phyloP scores from a whole-genome alignment of 306 rosid genomes.

The Begonia masoniana region DNA sequence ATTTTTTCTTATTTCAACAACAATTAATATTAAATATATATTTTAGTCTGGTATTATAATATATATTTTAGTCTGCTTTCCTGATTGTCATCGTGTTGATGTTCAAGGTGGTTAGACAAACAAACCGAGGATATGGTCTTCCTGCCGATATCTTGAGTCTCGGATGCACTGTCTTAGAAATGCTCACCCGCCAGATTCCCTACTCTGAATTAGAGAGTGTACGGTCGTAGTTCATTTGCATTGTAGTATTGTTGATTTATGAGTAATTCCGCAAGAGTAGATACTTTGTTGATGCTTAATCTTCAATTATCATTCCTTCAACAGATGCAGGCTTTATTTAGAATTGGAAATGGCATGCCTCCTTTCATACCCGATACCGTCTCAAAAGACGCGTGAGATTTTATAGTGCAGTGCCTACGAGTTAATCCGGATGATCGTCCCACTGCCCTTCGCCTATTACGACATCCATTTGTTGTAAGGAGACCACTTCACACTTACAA shows the following conservation, averaged over 20 bases:
- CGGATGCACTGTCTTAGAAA: too few relatives aligned
- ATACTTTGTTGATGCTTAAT: too few relatives aligned
- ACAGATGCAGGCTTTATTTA: constrained; percentile 76
- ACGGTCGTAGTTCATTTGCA: too few relatives aligned
- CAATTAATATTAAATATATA: too few relatives aligned
- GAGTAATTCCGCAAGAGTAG: too few relatives aligned
- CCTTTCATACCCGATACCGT: constrained; percentile 64
- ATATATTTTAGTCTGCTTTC: too few relatives aligned
- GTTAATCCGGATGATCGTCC: constrained; percentile 57
- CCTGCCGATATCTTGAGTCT: too few relatives aligned
- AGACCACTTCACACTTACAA: constrained; percentile 33
- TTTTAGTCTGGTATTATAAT: too few relatives aligned
- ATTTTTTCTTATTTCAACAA: too few relatives aligned
- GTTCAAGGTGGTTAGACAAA: constrained; percentile 20
- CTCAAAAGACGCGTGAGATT: constrained; percentile 59
- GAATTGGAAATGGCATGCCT: constrained; percentile 65
- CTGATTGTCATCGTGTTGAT: not conserved
- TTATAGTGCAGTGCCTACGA: constrained; percentile 60
- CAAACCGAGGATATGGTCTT: constrained; percentile 63
- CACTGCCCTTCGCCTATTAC: constrained; percentile 52
- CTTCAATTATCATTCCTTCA: not conserved
- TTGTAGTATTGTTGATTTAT: too few relatives aligned
- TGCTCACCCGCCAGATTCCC: constrained; percentile 44
- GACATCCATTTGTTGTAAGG: constrained; percentile 63
- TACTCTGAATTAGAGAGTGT: constrained; percentile 56